Conservation (phyloP, 208 protist genomes). For the Sergeia podlipaevii region DNA sequence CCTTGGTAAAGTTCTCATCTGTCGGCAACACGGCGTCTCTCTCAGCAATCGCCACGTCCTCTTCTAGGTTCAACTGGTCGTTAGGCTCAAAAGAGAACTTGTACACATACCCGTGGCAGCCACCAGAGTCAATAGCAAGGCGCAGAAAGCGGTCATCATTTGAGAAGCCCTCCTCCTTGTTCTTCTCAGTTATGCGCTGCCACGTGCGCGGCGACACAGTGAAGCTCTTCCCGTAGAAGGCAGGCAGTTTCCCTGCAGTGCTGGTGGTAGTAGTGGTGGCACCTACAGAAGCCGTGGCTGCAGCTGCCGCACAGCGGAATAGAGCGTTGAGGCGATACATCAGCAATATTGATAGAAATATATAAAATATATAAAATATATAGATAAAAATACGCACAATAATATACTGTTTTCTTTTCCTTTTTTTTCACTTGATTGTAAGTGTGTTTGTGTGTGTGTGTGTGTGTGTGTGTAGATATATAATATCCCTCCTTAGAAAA, state of each 20-base stretch:
- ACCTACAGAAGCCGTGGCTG: background rate
- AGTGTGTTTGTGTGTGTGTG: no score
- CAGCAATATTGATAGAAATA: background rate
- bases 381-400: no score
- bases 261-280: background rate
- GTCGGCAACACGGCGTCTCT: slow-evolving; percentile 29
- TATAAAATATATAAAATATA: slow-evolving; percentile 5
- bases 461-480: no score
- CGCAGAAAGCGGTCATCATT: slow-evolving; percentile 76
- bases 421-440: no score
- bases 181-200: slow-evolving; percentile 70
- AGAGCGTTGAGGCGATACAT: no score
- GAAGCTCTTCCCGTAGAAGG: slow-evolving; percentile 77
- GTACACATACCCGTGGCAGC: slow-evolving; percentile 89
- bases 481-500: no score
- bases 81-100: slow-evolving; percentile 80
- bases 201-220: slow-evolving; percentile 62
- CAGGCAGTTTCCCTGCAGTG: slow-evolving; percentile 12
- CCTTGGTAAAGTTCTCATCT: slow-evolving; percentile 12
- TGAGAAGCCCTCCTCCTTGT: slow-evolving; percentile 64
- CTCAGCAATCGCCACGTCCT: slow-evolving; percentile 66
- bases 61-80: slow-evolving; percentile 33
- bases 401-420: no score
- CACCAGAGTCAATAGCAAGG: slow-evolving; percentile 81
- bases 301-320: background rate